These are phyloP conservation scores for Fusarium sp. DNA, from an alignment of 2,329 filamentous ascomycete species.

Conservation along the genomic window DNA sequence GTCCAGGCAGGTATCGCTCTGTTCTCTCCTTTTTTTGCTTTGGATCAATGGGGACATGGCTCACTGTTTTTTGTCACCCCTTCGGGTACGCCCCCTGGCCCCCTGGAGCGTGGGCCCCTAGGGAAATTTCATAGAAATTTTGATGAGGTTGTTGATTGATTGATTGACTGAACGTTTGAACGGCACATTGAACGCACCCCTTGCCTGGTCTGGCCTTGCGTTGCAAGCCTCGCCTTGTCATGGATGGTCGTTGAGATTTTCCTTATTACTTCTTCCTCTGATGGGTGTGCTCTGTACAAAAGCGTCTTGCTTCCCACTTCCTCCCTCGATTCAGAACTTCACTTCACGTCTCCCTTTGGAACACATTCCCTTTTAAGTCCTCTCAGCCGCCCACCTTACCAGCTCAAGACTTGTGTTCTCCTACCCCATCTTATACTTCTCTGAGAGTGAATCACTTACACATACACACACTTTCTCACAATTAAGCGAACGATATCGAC, in stretches of 20 bases:
- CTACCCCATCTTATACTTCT: slow-evolving; percentile 5
- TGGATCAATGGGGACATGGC: slow-evolving; percentile 22
- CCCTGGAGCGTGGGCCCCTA: slow-evolving; percentile 17
- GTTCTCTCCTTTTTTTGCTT: slow-evolving; percentile 37
- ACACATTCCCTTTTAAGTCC: slow-evolving; percentile 31
- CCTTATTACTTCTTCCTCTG: slow-evolving; percentile 25
- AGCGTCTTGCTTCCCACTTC: slow-evolving; percentile 41
- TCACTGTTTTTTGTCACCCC: slow-evolving; percentile 35
- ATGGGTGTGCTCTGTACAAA: slow-evolving; percentile 40
- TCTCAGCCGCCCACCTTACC: slow-evolving; percentile 3
- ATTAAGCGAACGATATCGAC: slow-evolving; percentile 35
- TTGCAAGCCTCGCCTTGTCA: slow-evolving; percentile 26
- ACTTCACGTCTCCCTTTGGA: slow-evolving; percentile 38
- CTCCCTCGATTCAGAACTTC: slow-evolving; percentile 37
- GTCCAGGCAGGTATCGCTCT: slow-evolving; percentile 37
- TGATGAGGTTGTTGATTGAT: slow-evolving; percentile 32
- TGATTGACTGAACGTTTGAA: slow-evolving; percentile 14
- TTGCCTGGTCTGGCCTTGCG: slow-evolving; percentile 20
- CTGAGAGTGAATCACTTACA: slow-evolving; percentile 39
- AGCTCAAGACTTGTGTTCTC: background rate
- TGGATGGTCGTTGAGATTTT: slow-evolving; percentile 27
- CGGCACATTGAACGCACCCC: slow-evolving; percentile 25
- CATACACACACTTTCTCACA: slow-evolving; percentile 23
- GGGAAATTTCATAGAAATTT: slow-evolving; percentile 40
- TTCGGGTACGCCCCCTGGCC: slow-evolving; percentile 24